Percentiles rank a stretch among this genome's conserved stretches.
Evolutionary conservation across 768 basidiomycete genomes (phyloP).

Genomic region (Calocera cornea): DNA sequence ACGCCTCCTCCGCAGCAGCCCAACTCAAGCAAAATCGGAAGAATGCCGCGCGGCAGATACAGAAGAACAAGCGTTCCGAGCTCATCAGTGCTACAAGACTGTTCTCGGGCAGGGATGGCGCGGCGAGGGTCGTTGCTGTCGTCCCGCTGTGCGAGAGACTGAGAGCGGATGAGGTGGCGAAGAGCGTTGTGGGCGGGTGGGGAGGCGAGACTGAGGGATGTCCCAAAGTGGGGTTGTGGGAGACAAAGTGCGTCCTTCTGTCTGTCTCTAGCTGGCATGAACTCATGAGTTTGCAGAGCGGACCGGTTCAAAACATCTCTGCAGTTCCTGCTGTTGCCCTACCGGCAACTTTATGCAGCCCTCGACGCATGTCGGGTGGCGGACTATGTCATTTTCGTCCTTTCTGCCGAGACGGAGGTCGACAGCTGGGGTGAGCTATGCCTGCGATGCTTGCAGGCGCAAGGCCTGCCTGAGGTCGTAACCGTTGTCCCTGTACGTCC

Average conservation of each 20-base stretch:
- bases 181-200: conserved; percentile 45
- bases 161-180: conserved; percentile 36
- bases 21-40: conserved; percentile 67
- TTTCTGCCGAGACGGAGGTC: conserved; percentile 75
- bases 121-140: conserved; percentile 76
- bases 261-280: not conserved
- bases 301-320: conserved; percentile 84
- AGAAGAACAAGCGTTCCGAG: conserved; percentile 53
- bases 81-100: conserved; percentile 60
- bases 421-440: conserved; percentile 74
- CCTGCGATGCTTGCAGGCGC: conserved; percentile 74
- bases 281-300: conserved; percentile 36
- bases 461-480: conserved; percentile 76
- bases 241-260: conserved; percentile 42
- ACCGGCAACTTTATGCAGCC: conserved; percentile 56
- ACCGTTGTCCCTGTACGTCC: conserved; percentile 44
- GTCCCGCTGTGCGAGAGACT: conserved; percentile 70
- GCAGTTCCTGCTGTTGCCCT: conserved; percentile 69
- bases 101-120: conserved; percentile 62
- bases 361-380: conserved; percentile 78
- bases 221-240: conserved; percentile 45
- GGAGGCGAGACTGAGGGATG: conserved; percentile 42
- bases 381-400: conserved; percentile 76
- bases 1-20: conserved; percentile 25
- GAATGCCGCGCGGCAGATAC: conserved; percentile 74